Base-by-base conservation (phyloP, 495 filamentous ascomycete genomes). In the Penicillium angulare region DNA sequence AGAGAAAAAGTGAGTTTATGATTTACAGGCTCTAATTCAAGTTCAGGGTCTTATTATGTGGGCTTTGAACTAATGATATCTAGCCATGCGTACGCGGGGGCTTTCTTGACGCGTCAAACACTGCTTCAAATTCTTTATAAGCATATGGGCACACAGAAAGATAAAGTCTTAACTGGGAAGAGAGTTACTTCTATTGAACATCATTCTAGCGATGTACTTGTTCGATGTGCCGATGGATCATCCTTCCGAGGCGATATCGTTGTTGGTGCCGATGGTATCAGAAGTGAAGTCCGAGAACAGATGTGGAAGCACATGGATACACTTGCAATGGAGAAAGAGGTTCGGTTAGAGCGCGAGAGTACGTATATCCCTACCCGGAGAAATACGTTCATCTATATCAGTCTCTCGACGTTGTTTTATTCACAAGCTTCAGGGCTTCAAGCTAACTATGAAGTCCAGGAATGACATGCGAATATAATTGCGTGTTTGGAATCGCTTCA, bases 221-320 rank as follows among this genome's bases (percentile, higher is more conserved):
- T 24, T 15, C 40, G 26, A 12, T 43, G 40, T 24, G 21, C 20
- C 3, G 21, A 43, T 43, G 40, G 40, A 0, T 43, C 40, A 16
- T 43, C 40, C 2, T 26, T 24, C 21, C 5, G 26, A 4, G 40
- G 40, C 24, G 40, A 43, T 8, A 13, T 43, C 6, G 24, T 43
- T 8, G 21, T 43, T n/a, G 40, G 40, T n/a, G 40, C 40, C 4
- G 40, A 43, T 27, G 40, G 40, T n/a, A 22, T 43, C 9, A 24
- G 40, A 27, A 43, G 40, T 13, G 12, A 8, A 3, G 21, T 43
- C 12, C 10, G 40, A n/a, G 7, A 10, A 12, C 10, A 23, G 10
- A 43, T 43, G 40, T 43, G 40, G 40, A 7, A 24, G 10, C 24
- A 43, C 17, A 43, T 43, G 40, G 40, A 43, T n/a, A 13, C 21